These are phyloP conservation scores for Papiliotrema flavescens DNA, from an alignment of 1,284 basidiomycete species.

Conservation along the genomic window DNA sequence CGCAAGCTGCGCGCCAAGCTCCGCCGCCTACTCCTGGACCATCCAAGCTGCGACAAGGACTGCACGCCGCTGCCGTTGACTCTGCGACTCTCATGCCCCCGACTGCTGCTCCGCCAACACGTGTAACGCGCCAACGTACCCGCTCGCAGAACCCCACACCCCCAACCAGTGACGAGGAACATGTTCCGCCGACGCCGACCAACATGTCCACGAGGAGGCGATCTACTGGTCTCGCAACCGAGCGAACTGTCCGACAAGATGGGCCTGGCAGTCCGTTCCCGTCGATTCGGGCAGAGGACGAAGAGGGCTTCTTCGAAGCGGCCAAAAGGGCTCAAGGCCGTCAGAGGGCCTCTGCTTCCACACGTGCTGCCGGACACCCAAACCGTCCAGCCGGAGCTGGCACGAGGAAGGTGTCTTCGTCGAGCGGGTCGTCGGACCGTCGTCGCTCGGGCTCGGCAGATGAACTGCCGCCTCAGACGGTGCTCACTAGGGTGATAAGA, in stretches of 20 bases:
- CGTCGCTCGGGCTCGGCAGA: constrained; percentile 10
- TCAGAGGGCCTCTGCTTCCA: background rate
- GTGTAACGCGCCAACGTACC: constrained; percentile 6
- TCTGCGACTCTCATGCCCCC: constrained; percentile 20
- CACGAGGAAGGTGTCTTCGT: background rate
- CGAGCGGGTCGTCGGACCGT: background rate
- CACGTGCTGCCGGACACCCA: no score
- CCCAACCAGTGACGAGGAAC: constrained; percentile 19
- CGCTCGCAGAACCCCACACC: constrained; percentile 12
- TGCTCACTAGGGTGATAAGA: constrained; percentile 68
- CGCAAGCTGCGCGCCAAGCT: background rate
- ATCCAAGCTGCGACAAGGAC: constrained; percentile 36
- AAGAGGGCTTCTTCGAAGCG: constrained; percentile 73
- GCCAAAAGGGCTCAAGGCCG: background rate
- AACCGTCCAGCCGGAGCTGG: background rate
- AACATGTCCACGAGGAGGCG: constrained; percentile 2
- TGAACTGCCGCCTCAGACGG: constrained; percentile 71
- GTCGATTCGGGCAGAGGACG: constrained; percentile 69
- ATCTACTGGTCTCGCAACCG: background rate
- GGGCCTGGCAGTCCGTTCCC: constrained; percentile 65
- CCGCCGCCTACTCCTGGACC: constrained; percentile 15
- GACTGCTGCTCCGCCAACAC: constrained; percentile 11
- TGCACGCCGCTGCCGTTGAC: constrained; percentile 29
- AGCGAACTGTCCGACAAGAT: constrained; percentile 9
- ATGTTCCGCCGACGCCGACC: constrained; percentile 15